phyloP scores from a whole-genome alignment of 1,139 yeast genomes.

The Martiniozyma asiatica region DNA sequence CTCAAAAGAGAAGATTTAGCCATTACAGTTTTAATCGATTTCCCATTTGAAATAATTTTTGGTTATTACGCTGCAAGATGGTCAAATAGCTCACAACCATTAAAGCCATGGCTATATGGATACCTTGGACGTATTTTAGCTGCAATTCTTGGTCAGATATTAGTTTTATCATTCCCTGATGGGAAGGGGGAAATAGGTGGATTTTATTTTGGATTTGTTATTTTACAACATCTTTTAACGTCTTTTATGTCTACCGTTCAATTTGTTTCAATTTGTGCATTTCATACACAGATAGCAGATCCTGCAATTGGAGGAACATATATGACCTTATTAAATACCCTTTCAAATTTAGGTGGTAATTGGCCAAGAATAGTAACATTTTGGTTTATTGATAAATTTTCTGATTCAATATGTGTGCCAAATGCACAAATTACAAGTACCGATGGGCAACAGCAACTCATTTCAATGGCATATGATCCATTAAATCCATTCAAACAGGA shows the following conservation, averaged over 20 bases:
- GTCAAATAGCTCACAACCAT: constrained; percentile 65
- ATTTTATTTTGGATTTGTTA: constrained; percentile 55
- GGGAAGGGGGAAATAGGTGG: constrained; percentile 36
- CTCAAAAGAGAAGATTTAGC: constrained; percentile 89
- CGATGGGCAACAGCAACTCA: not conserved
- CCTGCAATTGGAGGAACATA: constrained; percentile 95
- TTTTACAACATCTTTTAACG: constrained; percentile 70
- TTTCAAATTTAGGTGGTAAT: constrained; percentile 90
- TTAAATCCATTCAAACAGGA: constrained; percentile 21
- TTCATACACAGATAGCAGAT: constrained; percentile 91
- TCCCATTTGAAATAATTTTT: constrained; percentile 89
- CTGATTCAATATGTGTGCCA: constrained; percentile 48
- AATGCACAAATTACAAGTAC: constrained; percentile 1
- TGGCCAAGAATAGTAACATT: constrained; percentile 86
- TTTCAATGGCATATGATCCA: constrained; percentile 2
- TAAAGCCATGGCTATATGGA: constrained; percentile 84
- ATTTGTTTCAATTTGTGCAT: constrained; percentile 88
- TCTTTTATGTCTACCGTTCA: constrained; percentile 93
- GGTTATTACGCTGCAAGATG: constrained; percentile 95
- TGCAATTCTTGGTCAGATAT: constrained; percentile 63
- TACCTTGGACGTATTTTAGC: constrained; percentile 75
- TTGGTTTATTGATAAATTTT: constrained; percentile 67
- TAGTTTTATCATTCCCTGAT: constrained; percentile 63
- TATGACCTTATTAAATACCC: constrained; percentile 90
- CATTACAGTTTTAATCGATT: constrained; percentile 82